These are phyloP conservation scores for Phytophthora kernoviae DNA, from an alignment of 352 stramenopile species.

Conservation along the genomic window DNA sequence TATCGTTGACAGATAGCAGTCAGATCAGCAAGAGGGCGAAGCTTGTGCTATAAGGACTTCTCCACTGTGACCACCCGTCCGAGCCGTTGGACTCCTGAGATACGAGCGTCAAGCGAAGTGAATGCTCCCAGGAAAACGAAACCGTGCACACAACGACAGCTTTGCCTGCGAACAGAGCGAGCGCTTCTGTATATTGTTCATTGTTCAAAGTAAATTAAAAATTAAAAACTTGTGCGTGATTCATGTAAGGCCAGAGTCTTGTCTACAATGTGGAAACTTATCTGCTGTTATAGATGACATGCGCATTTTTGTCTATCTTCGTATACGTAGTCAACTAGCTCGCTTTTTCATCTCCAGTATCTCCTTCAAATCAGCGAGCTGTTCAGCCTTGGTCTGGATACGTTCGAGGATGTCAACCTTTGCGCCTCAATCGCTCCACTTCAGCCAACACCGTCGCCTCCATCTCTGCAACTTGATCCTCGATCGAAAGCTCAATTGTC, in stretches of 20 bases:
- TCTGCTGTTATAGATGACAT: background rate
- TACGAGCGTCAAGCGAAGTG: conserved; percentile 1
- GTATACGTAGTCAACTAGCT: background rate
- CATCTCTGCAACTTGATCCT: conserved; percentile 57
- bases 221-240: conserved; percentile 22
- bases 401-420: conserved; percentile 39
- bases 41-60: conserved; percentile 14
- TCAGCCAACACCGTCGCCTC: conserved; percentile 37
- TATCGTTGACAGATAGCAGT: conserved; percentile 24
- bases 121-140: conserved; percentile 27
- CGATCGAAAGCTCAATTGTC: conserved; percentile 35
- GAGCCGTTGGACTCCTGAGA: conserved; percentile 4
- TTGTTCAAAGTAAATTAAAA: conserved; percentile 36
- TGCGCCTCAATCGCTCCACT: conserved; percentile 44
- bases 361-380: conserved; percentile 17
- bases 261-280: background rate
- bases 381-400: conserved; percentile 46
- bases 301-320: background rate
- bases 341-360: conserved; percentile 4
- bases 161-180: conserved; percentile 24
- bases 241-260: no score
- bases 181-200: conserved; percentile 34
- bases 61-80: background rate
- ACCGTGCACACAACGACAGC: conserved; percentile 11
- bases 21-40: conserved; percentile 26